These are phyloP conservation scores for Lycium ferocissimum DNA, from an alignment of 257 asterid genomes.

Conservation along the genomic window DNA sequence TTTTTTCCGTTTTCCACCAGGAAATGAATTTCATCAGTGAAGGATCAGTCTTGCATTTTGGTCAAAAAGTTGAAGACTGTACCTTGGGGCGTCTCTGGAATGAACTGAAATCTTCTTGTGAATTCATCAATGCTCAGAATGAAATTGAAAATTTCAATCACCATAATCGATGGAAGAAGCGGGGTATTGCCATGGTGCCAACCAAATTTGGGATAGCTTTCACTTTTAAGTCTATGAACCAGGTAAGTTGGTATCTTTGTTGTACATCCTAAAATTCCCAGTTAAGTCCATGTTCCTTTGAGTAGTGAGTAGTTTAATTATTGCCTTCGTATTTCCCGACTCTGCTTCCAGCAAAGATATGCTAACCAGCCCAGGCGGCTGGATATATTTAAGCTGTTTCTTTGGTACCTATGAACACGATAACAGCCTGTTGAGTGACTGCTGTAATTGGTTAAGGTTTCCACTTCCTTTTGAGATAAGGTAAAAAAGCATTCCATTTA, in stretches of 20 bases:
- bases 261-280: slow-evolving; percentile 22
- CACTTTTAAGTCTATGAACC: slow-evolving; percentile 89
- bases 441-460: not conserved
- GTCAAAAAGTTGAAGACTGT: slow-evolving; percentile 71
- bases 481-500: slow-evolving; percentile 7
- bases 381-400: slow-evolving; percentile 13
- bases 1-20: slow-evolving; percentile 47
- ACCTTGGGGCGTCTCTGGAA: slow-evolving; percentile 84
- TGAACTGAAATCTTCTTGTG: slow-evolving; percentile 72
- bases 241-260: slow-evolving; percentile 52
- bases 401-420: slow-evolving; percentile 20
- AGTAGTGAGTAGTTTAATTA: not conserved
- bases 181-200: slow-evolving; percentile 86
- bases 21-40: slow-evolving; percentile 88
- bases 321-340: not conserved
- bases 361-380: not conserved
- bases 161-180: slow-evolving; percentile 86
- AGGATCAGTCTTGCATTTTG: slow-evolving; percentile 83
- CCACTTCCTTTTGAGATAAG: slow-evolving; percentile 9
- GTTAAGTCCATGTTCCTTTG: slow-evolving; percentile 16
- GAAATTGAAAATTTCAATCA: slow-evolving; percentile 73
- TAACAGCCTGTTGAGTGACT: not conserved
- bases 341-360: not conserved
- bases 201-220: slow-evolving; percentile 96
- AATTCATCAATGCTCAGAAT: slow-evolving; percentile 53